A percentile compares a stretch with the other conserved stretches of the same genome.
phyloP scores from a whole-genome alignment of 139 green algal species.

The Chlorella sp. region DNA sequence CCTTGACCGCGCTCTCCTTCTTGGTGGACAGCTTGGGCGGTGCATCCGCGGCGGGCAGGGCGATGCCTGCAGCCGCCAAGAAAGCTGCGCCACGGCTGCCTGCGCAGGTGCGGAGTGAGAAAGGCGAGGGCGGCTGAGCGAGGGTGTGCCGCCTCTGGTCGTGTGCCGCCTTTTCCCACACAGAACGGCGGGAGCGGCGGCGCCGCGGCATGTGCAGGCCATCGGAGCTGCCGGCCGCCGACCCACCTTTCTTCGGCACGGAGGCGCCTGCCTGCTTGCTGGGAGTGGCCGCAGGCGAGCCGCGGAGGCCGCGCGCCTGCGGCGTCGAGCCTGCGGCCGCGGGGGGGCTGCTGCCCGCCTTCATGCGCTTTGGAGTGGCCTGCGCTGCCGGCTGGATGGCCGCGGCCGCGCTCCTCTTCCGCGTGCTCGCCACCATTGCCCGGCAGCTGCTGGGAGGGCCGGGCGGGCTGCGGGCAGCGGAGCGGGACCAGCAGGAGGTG shows the following conservation, averaged over 20 bases:
- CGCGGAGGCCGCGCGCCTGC: neutral
- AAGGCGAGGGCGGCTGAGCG: too few relatives aligned
- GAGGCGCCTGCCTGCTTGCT: neutral
- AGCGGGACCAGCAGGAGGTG: neutral
- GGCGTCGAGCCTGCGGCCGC: neutral
- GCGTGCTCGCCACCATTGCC: neutral
- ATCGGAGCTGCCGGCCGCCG: neutral
- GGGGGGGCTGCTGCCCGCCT: neutral
- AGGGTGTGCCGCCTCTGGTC: too few relatives aligned
- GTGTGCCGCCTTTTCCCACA: too few relatives aligned
- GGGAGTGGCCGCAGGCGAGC: neutral
- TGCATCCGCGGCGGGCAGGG: neutral
- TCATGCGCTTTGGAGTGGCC: neutral
- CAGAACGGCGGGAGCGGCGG: neutral
- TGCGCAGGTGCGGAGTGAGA: neutral
- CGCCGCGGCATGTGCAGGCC: neutral
- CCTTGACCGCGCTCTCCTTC: neutral
- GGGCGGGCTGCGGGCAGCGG: too few relatives aligned
- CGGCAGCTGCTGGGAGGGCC: neutral
- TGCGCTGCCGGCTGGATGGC: neutral
- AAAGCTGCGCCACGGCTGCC: conserved; percentile 33
- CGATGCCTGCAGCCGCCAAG: conserved; percentile 18
- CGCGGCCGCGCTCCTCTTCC: conserved; percentile 2
- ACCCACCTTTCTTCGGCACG: conserved; percentile 23
- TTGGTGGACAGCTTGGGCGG: conserved; percentile 4